A percentile compares a stretch with the other conserved stretches of the same genome.
These are phyloP conservation scores for Wickerhamiella infanticola DNA, from an alignment of 1,139 yeast genomes.

Conservation along the genomic window DNA sequence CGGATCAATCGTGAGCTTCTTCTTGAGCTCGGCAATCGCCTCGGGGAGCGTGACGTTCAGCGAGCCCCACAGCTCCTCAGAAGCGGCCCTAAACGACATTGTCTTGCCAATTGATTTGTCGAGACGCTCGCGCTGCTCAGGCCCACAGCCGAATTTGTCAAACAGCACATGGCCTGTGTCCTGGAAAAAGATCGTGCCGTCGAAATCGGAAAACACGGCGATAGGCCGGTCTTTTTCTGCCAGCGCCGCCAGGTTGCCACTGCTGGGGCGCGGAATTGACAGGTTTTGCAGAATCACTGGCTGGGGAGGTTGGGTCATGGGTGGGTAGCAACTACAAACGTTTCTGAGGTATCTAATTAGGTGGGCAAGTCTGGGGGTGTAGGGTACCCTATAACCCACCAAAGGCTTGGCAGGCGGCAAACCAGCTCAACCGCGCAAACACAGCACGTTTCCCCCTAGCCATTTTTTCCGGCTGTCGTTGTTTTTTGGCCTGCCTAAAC, in stretches of 20 bases:
- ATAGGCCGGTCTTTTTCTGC: conserved; percentile 21
- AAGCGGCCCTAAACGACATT: conserved; percentile 27
- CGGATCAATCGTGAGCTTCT: conserved; percentile 41
- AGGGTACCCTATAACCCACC: neutral
- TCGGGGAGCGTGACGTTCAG: conserved; percentile 32
- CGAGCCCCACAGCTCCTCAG: conserved; percentile 32
- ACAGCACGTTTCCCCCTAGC: too few species aligned
- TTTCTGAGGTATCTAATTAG: neutral
- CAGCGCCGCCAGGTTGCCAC: conserved; percentile 19
- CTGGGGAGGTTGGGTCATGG: conserved; percentile 1
- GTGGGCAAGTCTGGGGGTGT: neutral
- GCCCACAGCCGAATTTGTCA: conserved; percentile 31
- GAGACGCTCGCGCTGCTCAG: conserved; percentile 24
- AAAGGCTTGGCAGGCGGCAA: too few species aligned
- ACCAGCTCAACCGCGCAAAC: too few species aligned
- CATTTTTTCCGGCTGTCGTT: too few species aligned
- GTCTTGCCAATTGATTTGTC: conserved; percentile 26
- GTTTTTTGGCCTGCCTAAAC: too few species aligned
- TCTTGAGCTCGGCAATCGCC: conserved; percentile 38
- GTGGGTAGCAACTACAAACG: neutral
- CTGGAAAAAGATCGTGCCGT: conserved; percentile 32
- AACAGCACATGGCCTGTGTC: conserved; percentile 33
- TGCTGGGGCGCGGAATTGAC: conserved; percentile 20
- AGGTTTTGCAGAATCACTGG: conserved; percentile 16
- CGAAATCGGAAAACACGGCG: conserved; percentile 29